phyloP scores from a whole-genome alignment of 148 eudicot genomes.

The Camellia granthamiana region DNA sequence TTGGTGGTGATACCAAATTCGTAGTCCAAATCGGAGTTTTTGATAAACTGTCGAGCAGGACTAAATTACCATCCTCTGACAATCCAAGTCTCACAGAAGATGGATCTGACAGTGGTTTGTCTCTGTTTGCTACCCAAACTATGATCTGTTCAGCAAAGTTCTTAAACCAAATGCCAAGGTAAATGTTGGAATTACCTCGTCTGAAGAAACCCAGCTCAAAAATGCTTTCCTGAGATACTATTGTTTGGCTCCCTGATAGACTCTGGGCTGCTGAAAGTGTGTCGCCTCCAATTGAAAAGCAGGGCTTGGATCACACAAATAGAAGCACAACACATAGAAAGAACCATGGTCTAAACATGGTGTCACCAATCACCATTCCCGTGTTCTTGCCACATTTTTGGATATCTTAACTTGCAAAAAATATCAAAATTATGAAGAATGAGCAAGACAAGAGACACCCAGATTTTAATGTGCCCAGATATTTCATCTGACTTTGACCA shows the following conservation, averaged over 20 bases:
- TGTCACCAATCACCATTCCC: not conserved
- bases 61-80: conserved; percentile 15
- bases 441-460: not conserved
- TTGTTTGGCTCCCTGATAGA: not conserved
- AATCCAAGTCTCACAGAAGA: not conserved
- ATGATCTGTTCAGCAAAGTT: not conserved
- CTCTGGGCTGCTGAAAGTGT: conserved; percentile 4
- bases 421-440: not conserved
- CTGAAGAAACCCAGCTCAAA: conserved; percentile 23
- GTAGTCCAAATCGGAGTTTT: conserved; percentile 8
- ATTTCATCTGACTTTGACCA: not conserved
- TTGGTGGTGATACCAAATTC: not conserved
- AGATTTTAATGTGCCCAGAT: no score
- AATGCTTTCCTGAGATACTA: conserved; percentile 7
- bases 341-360: not conserved
- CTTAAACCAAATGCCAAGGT: conserved; percentile 26
- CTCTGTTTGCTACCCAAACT: no score
- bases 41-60: not conserved
- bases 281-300: conserved; percentile 1
- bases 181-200: not conserved
- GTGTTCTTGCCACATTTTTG: not conserved
- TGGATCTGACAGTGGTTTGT: no score
- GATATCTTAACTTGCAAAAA: not conserved
- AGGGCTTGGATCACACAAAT: not conserved
- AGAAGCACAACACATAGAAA: conserved; percentile 14